Evolutionary conservation across 2,329 filamentous ascomycete genomes (phyloP), one percentile per base, ranked within the genome.

Genomic region (Setomelanomma holmii): DNA sequence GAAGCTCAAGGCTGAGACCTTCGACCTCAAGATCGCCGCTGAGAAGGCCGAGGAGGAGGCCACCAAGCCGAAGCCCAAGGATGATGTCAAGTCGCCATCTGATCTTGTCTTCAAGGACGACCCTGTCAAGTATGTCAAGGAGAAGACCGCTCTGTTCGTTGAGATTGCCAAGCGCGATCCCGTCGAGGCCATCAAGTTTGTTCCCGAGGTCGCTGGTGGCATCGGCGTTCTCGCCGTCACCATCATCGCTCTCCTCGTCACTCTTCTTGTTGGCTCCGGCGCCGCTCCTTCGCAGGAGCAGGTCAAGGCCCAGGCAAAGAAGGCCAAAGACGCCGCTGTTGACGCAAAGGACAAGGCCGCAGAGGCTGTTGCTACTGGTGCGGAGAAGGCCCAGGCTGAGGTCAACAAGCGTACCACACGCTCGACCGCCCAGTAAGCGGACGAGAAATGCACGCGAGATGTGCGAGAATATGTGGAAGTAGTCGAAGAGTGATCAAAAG

Each of bases 71-170:
- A 92, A 93, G 85, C 75, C 84, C 47, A 73, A 78, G 27, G 79
- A 84, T 11, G 85, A 85, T 73, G 80, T 86, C 70, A 86, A 87
- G 78, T 89, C 86, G 45, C 88, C 90, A 60, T 83, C 79, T 54
- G 90, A 93, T 77, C 86, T 96, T 61, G 88, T 86, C 76, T 98
- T 99, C 88, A 79, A 86, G 69, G 93, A 97, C 61, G 91, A 96
- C 83, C 95, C 95, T 41, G 85, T 96, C 66, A 80, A 80, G 65
- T 99, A 90, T 78, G 77, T 96, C 78, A 90, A 88, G 79, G 90
- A 96, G 88, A 98, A 97, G 87, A 76, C 96, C 56, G 89, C 96
- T 66, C 86, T 96, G 59, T 99, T 99, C 85, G 75, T 95, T 68
- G 88, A 87, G 66, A 88, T 98, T 69, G 90, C 87, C 75, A 86